Conservation (phyloP, 1,139 yeast genomes). For the Kurtzmaniella quercitrusa region DNA sequence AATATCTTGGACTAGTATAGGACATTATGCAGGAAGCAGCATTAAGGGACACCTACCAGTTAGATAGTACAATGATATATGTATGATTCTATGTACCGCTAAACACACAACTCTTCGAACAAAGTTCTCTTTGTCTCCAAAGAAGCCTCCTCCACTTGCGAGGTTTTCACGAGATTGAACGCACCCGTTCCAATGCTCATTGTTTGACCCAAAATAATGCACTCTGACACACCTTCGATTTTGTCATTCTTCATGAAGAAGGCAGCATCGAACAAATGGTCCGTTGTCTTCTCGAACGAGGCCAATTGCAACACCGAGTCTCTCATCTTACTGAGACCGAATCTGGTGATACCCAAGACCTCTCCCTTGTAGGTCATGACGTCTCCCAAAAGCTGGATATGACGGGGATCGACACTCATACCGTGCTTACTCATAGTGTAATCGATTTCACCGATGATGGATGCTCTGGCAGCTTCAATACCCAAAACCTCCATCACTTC, state of each 20-base stretch:
- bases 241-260: conserved; percentile 94
- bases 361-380: conserved; percentile 99
- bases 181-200: conserved; percentile 98
- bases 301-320: conserved; percentile 96
- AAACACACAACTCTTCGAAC: conserved; percentile 51
- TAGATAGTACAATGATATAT: not conserved
- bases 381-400: conserved; percentile 93
- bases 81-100: not conserved
- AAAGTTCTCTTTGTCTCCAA: conserved; percentile 51
- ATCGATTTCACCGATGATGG: conserved; percentile 91
- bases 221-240: conserved; percentile 97
- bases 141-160: conserved; percentile 40
- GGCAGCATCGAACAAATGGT: conserved; percentile 96
- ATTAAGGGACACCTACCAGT: not conserved
- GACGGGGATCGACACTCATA: conserved; percentile 99
- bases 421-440: conserved; percentile 99
- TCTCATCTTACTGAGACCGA: conserved; percentile 97
- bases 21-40: not conserved
- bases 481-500: conserved; percentile 91
- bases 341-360: conserved; percentile 94
- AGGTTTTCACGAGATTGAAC: conserved; percentile 72
- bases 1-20: not conserved
- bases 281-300: conserved; percentile 96
- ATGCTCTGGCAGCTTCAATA: conserved; percentile 94
- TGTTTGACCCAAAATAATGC: conserved; percentile 95